phyloP scores from a whole-genome alignment of 1,284 basidiomycete species.

The Trichosporon sp. region DNA sequence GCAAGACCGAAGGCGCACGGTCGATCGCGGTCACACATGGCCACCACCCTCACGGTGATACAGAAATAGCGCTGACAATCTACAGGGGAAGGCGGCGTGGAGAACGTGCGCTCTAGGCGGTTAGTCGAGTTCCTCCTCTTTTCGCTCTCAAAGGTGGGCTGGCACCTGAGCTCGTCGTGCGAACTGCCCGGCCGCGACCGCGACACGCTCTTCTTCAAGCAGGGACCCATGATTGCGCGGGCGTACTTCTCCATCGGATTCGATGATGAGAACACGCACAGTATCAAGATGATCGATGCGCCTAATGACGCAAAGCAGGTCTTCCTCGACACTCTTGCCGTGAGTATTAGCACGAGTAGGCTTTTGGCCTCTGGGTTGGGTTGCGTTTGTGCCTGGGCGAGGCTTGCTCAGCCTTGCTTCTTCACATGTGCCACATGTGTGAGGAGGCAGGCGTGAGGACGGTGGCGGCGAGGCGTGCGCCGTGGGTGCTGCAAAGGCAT shows the following conservation, averaged over 20 bases:
- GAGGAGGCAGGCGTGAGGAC: too few relatives aligned
- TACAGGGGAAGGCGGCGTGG: background rate
- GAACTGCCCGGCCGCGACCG: background rate
- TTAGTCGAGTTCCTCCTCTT: conserved; percentile 10
- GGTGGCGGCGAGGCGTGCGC: too few relatives aligned
- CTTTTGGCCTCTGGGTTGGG: background rate
- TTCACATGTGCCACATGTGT: too few relatives aligned
- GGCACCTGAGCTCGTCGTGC: background rate
- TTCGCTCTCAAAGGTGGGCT: conserved; percentile 5
- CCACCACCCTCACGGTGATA: too few relatives aligned
- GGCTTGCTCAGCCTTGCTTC: background rate
- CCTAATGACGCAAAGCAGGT: background rate
- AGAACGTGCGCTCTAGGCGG: background rate
- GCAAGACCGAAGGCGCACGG: too few relatives aligned
- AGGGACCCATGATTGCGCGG: background rate
- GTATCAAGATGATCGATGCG: conserved; percentile 2
- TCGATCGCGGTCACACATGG: too few relatives aligned
- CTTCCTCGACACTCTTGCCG: background rate
- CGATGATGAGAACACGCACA: background rate
- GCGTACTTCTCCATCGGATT: background rate
- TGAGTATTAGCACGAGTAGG: background rate
- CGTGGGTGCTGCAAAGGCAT: too few relatives aligned
- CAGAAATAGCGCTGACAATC: background rate
- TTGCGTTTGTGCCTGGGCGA: too few relatives aligned
- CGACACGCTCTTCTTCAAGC: background rate